Evolutionary conservation across 305 asterid species (phyloP).

Genomic region (Rubia peregrina): DNA sequence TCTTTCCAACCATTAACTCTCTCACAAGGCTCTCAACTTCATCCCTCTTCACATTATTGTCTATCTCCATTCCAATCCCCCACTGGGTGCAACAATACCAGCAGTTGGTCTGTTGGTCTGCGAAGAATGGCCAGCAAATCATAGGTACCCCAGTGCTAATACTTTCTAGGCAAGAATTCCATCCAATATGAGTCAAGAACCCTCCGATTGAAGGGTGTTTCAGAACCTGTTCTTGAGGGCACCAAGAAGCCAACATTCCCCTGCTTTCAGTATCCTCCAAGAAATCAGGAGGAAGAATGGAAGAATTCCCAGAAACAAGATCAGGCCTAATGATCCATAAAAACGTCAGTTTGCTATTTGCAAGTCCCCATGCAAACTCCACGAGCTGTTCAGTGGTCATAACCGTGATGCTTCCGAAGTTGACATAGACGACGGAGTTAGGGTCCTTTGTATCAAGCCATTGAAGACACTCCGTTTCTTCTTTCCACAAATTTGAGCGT

Average conservation of each 20-base stretch:
- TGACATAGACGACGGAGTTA: not conserved
- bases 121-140: not conserved
- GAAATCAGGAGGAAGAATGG: not conserved
- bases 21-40: conserved; percentile 39
- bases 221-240: conserved; percentile 5
- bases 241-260: not conserved
- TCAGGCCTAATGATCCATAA: conserved; percentile 7
- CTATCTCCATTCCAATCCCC: conserved; percentile 58
- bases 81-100: conserved; percentile 23
- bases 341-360: not conserved
- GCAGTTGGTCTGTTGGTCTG: not conserved
- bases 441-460: not conserved
- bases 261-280: not conserved
- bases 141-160: not conserved
- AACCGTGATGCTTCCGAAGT: conserved; percentile 9
- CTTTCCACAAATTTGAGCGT: conserved; percentile 1
- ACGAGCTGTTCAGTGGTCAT: not conserved
- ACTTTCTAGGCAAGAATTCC: conserved; percentile 6
- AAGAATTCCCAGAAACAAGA: not conserved
- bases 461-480: not conserved
- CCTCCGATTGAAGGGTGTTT: conserved; percentile 2
- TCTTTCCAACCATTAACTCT: conserved; percentile 39
- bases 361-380: conserved; percentile 7
- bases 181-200: conserved; percentile 4
- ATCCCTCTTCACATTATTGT: conserved; percentile 44